Evolutionary conservation across 1,139 yeast species (phyloP).

Genomic region (Schwanniomyces etchellsii): DNA sequence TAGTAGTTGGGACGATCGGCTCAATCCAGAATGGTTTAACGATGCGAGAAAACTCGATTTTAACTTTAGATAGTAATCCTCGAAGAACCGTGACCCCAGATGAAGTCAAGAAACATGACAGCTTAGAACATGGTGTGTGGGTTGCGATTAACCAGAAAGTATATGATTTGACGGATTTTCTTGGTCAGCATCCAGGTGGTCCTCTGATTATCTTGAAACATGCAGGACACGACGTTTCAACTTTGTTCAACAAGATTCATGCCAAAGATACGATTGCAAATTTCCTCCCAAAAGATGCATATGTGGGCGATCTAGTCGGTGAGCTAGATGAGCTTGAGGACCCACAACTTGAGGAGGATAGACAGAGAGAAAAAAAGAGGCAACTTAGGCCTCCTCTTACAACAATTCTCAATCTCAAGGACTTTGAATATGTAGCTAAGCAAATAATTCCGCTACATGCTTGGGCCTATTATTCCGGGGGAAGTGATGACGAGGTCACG

Average conservation of each 20-base stretch:
- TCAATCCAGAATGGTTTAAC: no score
- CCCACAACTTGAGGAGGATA: slow-evolving; percentile 6
- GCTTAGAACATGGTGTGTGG: slow-evolving; percentile 17
- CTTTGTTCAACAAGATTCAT: slow-evolving; percentile 13
- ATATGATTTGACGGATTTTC: slow-evolving; percentile 23
- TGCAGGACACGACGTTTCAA: slow-evolving; percentile 25
- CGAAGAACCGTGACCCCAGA: no score
- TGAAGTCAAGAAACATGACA: slow-evolving; percentile 10
- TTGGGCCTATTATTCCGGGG: slow-evolving; percentile 78
- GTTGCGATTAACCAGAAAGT: slow-evolving; percentile 22
- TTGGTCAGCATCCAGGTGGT: slow-evolving; percentile 24
- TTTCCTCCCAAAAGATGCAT: slow-evolving; percentile 7
- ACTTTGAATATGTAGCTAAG: slow-evolving; percentile 74
- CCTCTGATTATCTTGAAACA: slow-evolving; percentile 16
- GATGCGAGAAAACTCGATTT: no score
- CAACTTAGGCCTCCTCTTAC: slow-evolving; percentile 24
- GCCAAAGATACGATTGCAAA: slow-evolving; percentile 11
- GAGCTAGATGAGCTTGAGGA: slow-evolving; percentile 13
- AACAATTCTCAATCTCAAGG: slow-evolving; percentile 29
- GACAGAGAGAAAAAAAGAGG: slow-evolving; percentile 6
- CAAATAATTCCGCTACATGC: slow-evolving; percentile 62
- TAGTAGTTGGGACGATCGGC: no score
- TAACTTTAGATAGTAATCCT: no score
- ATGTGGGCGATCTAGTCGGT: slow-evolving; percentile 14
- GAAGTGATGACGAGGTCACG: slow-evolving; percentile 25